phyloP scores from a whole-genome alignment of 2,329 filamentous ascomycete genomes.

The Neophaeococcomyces mojaviensis region DNA sequence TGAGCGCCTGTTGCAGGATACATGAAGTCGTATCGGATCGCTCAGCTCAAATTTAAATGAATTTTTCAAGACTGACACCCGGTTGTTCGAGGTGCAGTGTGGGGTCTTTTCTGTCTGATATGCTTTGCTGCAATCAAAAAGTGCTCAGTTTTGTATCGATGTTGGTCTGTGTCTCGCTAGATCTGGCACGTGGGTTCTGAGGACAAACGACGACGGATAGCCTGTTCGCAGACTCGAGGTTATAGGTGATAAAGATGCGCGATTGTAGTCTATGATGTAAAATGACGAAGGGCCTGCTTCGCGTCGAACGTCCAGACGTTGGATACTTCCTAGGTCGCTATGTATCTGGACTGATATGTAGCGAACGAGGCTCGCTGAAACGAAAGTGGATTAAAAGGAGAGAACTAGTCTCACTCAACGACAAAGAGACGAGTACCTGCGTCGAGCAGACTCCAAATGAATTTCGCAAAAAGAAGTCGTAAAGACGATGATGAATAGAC shows the following conservation, averaged over 20 bases:
- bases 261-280: conserved; percentile 18
- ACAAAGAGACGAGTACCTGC: conserved; percentile 15
- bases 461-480: conserved; percentile 1
- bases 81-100: too few relatives aligned
- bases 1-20: conserved; percentile 70
- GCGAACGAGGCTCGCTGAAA: conserved; percentile 22
- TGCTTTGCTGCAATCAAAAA: too few relatives aligned
- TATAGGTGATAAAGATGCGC: conserved; percentile 2
- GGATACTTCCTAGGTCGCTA: conserved; percentile 15
- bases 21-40: conserved; percentile 43
- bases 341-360: conserved; percentile 16
- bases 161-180: not conserved
- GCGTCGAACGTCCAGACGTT: conserved; percentile 22
- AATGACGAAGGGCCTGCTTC: conserved; percentile 23
- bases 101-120: too few relatives aligned
- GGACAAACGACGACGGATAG: not conserved
- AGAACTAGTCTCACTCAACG: conserved; percentile 21
- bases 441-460: conserved; percentile 14
- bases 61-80: not conserved
- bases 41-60: conserved; percentile 2
- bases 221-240: not conserved
- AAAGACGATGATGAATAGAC: conserved; percentile 4
- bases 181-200: not conserved
- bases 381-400: conserved; percentile 23
- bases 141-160: not conserved